Conservation (phyloP, 2,329 filamentous ascomycete genomes). For the Blumeria graminis region DNA sequence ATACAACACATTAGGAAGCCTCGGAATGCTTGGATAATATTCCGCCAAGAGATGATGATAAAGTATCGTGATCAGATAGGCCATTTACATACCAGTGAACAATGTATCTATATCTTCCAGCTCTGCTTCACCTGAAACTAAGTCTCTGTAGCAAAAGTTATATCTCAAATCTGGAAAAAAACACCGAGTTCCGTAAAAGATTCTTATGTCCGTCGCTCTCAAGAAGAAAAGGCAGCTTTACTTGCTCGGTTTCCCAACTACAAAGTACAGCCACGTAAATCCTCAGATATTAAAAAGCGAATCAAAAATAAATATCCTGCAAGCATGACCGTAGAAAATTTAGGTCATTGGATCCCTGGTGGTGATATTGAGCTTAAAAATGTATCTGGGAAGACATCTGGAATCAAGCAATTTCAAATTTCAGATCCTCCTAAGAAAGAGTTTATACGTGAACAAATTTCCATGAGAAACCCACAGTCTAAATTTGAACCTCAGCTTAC, state of each 20-base stretch:
- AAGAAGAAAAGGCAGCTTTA: neutral
- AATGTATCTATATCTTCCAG: neutral
- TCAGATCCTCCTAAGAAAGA: no score
- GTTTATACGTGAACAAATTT: no score
- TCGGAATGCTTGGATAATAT: neutral
- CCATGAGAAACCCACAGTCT: no score
- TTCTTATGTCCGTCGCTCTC: neutral
- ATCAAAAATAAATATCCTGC: neutral
- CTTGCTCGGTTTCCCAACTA: neutral
- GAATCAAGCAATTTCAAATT: no score
- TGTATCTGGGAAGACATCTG: no score
- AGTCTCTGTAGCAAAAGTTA: neutral
- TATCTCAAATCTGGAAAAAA: neutral
- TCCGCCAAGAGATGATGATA: conserved; percentile 1
- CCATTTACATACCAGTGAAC: neutral
- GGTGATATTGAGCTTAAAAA: no score
- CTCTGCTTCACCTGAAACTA: neutral
- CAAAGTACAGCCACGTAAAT: neutral
- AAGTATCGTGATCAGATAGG: neutral
- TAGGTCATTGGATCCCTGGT: neutral
- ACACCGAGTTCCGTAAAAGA: neutral
- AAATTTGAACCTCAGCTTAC: no score
- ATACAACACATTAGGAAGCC: neutral
- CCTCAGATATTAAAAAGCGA: neutral
- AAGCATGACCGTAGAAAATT: neutral